phyloP scores from a whole-genome alignment of 2,329 filamentous ascomycete genomes.

The Monilinia fructicola region DNA sequence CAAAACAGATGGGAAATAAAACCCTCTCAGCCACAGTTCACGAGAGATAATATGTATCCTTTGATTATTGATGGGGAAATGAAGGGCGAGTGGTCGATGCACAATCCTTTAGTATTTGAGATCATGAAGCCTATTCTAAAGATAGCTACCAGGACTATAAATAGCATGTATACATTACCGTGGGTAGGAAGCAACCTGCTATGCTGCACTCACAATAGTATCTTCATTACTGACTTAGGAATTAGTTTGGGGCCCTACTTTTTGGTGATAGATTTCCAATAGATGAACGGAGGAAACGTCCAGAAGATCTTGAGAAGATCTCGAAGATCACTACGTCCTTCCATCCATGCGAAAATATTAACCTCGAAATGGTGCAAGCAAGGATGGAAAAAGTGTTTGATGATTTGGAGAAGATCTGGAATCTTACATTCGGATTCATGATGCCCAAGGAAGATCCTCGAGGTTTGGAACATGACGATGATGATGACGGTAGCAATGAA shows the following conservation, averaged over 20 bases:
- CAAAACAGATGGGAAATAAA: conserved; percentile 24
- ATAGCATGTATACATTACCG: conserved; percentile 25
- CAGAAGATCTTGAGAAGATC: neutral
- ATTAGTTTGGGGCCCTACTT: neutral
- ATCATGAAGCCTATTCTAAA: conserved; percentile 32
- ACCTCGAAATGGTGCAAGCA: neutral
- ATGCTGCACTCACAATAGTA: fast-evolving
- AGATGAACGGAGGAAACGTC: neutral
- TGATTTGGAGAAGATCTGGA: neutral
- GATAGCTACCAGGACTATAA: conserved; percentile 34
- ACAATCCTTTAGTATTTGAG: conserved; percentile 30
- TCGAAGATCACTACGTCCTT: neutral
- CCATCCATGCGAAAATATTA: neutral
- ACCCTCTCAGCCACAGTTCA: conserved; percentile 13
- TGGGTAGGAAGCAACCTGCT: conserved; percentile 25
- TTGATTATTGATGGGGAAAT: conserved; percentile 18
- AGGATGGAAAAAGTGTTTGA: neutral
- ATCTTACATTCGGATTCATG: conserved; percentile 26
- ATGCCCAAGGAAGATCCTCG: conserved; percentile 22
- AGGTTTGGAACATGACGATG: neutral
- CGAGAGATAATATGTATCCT: conserved; percentile 24
- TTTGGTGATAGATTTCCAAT: neutral
- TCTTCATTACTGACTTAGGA: neutral
- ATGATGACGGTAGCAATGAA: neutral
- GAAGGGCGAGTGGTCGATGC: conserved; percentile 24